phyloP scores from a whole-genome alignment of 768 basidiomycete genomes.

The Pisolithus tinctorius region DNA sequence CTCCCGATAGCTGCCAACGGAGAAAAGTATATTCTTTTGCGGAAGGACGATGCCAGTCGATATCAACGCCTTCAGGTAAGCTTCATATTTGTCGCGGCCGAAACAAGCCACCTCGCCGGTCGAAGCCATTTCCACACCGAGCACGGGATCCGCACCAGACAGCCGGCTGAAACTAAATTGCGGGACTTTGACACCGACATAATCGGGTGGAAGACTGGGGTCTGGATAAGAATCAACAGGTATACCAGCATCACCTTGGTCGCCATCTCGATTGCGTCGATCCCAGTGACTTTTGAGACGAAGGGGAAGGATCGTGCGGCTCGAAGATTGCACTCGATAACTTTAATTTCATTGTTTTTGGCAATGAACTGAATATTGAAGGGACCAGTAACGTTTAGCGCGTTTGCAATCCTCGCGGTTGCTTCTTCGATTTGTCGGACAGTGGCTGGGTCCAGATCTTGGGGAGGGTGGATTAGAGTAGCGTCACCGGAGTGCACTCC shows the following conservation, averaged over 20 bases:
- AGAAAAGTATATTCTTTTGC: constrained; percentile 96
- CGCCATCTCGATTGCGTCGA: constrained; percentile 98
- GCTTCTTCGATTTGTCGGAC: constrained; percentile 96
- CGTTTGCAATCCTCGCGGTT: constrained; percentile 94
- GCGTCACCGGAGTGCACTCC: constrained; percentile 83
- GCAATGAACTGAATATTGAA: constrained; percentile 99
- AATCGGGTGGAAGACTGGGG: constrained; percentile 78
- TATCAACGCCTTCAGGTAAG: constrained; percentile 94
- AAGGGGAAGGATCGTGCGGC: constrained; percentile 98
- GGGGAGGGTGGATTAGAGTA: constrained; percentile 95
- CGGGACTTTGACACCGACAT: constrained; percentile 99
- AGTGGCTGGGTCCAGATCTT: constrained; percentile 95
- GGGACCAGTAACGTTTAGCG: constrained; percentile 95
- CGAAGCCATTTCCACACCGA: constrained; percentile 99
- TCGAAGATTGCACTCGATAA: constrained; percentile 98
- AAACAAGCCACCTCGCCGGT: constrained; percentile 99
- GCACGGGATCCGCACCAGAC: constrained; percentile 93
- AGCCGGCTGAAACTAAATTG: constrained; percentile 98
- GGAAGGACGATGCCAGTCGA: constrained; percentile 93
- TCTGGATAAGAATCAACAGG: constrained; percentile 91
- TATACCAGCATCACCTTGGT: constrained; percentile 93
- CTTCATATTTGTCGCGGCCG: constrained; percentile 95
- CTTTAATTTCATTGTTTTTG: constrained; percentile 99
- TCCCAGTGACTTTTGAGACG: constrained; percentile 95
- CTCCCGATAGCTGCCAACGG: constrained; percentile 94